phyloP scores from a whole-genome alignment of 768 basidiomycete genomes.

The Multifurca ochricompacta region DNA sequence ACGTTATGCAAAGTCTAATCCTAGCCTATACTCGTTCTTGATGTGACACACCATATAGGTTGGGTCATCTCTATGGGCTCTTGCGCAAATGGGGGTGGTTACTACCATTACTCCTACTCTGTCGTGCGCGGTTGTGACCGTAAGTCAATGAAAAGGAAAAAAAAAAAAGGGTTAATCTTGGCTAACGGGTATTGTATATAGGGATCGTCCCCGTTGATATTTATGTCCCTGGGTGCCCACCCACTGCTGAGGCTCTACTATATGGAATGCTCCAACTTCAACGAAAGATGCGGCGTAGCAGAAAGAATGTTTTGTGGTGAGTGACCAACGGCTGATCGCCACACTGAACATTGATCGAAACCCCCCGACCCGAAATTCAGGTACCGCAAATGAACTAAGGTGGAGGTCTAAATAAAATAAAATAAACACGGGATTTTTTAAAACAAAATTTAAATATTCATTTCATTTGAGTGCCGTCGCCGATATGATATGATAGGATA shows the following conservation, averaged over 20 bases:
- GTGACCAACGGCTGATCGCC: no score
- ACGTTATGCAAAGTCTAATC: slow-evolving; percentile 26
- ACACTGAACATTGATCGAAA: slow-evolving; percentile 1
- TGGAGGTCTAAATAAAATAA: not conserved
- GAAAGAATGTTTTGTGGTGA: slow-evolving; percentile 84
- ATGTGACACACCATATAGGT: slow-evolving; percentile 35
- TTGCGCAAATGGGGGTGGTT: slow-evolving; percentile 96
- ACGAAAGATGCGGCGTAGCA: slow-evolving; percentile 87
- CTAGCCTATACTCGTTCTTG: not conserved
- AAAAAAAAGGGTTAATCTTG: slow-evolving; percentile 9
- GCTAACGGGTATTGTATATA: slow-evolving; percentile 25
- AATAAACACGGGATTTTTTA: no score
- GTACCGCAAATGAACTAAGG: slow-evolving; percentile 44
- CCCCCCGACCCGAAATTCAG: not conserved
- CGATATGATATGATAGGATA: no score
- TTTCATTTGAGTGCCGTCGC: no score
- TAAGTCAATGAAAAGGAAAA: slow-evolving; percentile 34
- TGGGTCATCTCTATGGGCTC: slow-evolving; percentile 99
- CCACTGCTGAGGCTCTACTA: slow-evolving; percentile 92
- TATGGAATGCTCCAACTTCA: slow-evolving; percentile 97
- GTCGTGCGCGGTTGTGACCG: slow-evolving; percentile 98
- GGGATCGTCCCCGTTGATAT: slow-evolving; percentile 98
- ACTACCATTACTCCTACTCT: slow-evolving; percentile 97
- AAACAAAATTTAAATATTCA: no score
- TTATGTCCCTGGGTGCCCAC: slow-evolving; percentile 93